Conservation (phyloP, 768 basidiomycete genomes). For the Boletus vermiculosoides region DNA sequence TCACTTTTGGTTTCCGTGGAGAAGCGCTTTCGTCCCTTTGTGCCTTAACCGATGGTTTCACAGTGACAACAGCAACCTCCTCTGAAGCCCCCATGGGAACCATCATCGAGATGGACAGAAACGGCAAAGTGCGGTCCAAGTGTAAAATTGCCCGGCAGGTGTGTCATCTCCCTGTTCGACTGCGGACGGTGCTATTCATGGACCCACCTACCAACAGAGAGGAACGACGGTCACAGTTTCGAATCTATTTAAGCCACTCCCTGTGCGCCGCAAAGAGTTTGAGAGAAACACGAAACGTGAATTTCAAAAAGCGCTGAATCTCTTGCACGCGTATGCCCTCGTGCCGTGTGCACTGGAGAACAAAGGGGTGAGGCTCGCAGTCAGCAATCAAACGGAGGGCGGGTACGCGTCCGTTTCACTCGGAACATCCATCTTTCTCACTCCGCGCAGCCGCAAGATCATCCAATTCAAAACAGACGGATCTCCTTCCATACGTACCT, state of each 20-base stretch:
- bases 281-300: slow-evolving; percentile 88
- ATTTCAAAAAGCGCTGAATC: slow-evolving; percentile 76
- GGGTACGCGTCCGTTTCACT: slow-evolving; percentile 50
- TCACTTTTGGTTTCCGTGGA: slow-evolving; percentile 92
- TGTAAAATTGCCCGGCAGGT: slow-evolving; percentile 80
- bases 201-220: slow-evolving; percentile 44
- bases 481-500: slow-evolving; percentile 54
- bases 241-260: slow-evolving; percentile 74
- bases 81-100: slow-evolving; percentile 76
- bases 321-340: slow-evolving; percentile 87
- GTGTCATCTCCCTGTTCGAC: slow-evolving; percentile 13
- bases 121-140: slow-evolving; percentile 56
- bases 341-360: slow-evolving; percentile 65
- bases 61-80: slow-evolving; percentile 70
- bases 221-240: slow-evolving; percentile 81
- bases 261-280: slow-evolving; percentile 90
- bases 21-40: slow-evolving; percentile 95
- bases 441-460: slow-evolving; percentile 50
- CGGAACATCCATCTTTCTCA: slow-evolving; percentile 2
- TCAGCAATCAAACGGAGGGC: slow-evolving; percentile 63
- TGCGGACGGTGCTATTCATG: neutral
- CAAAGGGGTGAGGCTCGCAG: slow-evolving; percentile 67
- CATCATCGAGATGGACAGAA: slow-evolving; percentile 66
- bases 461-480: slow-evolving; percentile 76
- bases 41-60: slow-evolving; percentile 69